Percentiles rank a stretch among this genome's conserved stretches.
Evolutionary conservation across 2,329 filamentous ascomycete genomes (phyloP).

Genomic region (Colletotrichum orbiculare): DNA sequence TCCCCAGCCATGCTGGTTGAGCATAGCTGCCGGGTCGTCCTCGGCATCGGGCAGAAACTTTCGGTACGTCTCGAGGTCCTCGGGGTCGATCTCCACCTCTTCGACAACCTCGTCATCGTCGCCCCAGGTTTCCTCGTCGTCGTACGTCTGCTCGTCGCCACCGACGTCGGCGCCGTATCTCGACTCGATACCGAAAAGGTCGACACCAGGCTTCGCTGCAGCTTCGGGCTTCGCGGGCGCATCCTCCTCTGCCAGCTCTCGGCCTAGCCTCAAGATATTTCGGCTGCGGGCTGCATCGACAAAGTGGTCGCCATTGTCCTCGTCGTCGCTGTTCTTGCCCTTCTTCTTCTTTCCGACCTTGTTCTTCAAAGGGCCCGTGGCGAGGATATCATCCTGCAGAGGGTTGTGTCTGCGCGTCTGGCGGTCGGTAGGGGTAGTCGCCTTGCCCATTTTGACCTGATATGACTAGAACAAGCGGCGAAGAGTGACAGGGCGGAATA

Average conservation of each 20-base stretch:
- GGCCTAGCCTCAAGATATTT: constrained; percentile 89
- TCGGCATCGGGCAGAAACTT: constrained; percentile 84
- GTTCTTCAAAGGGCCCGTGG: constrained; percentile 76
- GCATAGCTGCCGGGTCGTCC: constrained; percentile 70
- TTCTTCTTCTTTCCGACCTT: constrained; percentile 80
- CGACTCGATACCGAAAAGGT: constrained; percentile 84
- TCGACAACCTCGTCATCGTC: constrained; percentile 80
- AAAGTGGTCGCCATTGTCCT: constrained; percentile 73
- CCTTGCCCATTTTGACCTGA: constrained; percentile 78
- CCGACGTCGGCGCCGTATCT: constrained; percentile 71
- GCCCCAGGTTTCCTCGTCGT: constrained; percentile 77
- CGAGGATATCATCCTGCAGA: constrained; percentile 86
- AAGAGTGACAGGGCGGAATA: constrained; percentile 26
- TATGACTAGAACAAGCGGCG: constrained; percentile 38
- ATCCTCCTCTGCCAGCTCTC: constrained; percentile 88
- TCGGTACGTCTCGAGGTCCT: constrained; percentile 90
- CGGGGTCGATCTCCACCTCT: constrained; percentile 85
- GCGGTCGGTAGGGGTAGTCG: constrained; percentile 67
- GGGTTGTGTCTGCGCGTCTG: constrained; percentile 85
- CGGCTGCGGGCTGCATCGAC: constrained; percentile 89
- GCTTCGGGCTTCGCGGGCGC: constrained; percentile 52
- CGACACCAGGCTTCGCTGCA: constrained; percentile 51
- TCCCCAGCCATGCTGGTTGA: constrained; percentile 71
- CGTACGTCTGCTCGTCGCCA: constrained; percentile 58
- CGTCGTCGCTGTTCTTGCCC: constrained; percentile 70